Base-by-base conservation (phyloP, 139 green algal genomes). In the Ulvella scutata region DNA sequence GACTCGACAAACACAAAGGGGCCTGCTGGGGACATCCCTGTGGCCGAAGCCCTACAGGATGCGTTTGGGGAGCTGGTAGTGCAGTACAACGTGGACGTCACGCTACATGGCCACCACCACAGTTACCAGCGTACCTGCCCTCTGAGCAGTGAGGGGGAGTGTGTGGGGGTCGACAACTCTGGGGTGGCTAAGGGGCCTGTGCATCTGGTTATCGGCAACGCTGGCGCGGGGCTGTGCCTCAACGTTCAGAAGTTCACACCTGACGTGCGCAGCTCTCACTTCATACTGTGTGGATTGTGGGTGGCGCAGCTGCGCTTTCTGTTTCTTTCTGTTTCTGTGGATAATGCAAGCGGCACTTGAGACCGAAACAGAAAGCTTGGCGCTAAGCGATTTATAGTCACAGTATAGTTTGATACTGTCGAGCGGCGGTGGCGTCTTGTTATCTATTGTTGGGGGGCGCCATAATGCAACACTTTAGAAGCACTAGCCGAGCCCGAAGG, bases 61-160 rank as follows among this genome's bases (percentile, higher is more conserved):
- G 75, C 35, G 29, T 43, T 79, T 7, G 79, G 79, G 79, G 33
- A 72, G 26, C 72, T 83, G 36, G n/a, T 82, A 3, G 4, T 77
- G 37, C 4, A 75, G 61, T n/a, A 77, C 74, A 6, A 74, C 60
- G 88, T 92, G 35, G 87, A 92, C 75, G 51, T 88, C 28, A 87
- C 85, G 29, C 79, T 83, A 38, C 74, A 83, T 28, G 88, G 88
- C 28, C 88, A 92, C 80, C 83, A 91, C 79, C 88, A 92, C 82
- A 80, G 61, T 31, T 92, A 91, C 79, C 85, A 89, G 82, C 84
- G 88, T 73, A 89, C 81, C 20, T 92, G 88, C 82, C 61, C 80
- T 3, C 43, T 84, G 36, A 1, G 33, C 51, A n/a, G n/a, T n/a
- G 20, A 67, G 9, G 33, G 33, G n/a, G 1, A 67, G 51, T 67